A percentile compares a stretch with the other conserved stretches of the same genome.
Evolutionary conservation across 768 basidiomycete genomes (phyloP).

Genomic region (Filobasidium wieringae): DNA sequence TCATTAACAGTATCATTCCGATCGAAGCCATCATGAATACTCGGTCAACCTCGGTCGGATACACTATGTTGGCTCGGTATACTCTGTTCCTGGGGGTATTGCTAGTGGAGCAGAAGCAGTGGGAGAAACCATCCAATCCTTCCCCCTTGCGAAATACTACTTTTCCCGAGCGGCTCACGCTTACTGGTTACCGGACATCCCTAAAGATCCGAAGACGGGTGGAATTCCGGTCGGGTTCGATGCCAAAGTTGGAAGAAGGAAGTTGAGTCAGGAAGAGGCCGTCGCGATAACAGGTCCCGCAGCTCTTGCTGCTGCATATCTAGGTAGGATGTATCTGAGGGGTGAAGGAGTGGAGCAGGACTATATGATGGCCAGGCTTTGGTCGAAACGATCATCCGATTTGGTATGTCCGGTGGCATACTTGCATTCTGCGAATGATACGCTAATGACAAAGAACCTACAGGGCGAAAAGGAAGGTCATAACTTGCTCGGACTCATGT

Average conservation of each 20-base stretch:
- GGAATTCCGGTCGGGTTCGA: constrained; percentile 23
- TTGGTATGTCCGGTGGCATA: constrained; percentile 19
- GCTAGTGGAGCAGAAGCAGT: constrained; percentile 85
- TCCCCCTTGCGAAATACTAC: constrained; percentile 61
- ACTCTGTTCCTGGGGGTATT: constrained; percentile 63
- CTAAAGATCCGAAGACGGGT: constrained; percentile 36
- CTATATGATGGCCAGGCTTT: constrained; percentile 65
- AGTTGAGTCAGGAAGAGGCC: constrained; percentile 39
- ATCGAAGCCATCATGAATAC: constrained; percentile 76
- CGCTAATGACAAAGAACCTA: constrained; percentile 33
- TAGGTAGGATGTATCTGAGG: constrained; percentile 86
- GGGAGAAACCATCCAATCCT: constrained; percentile 72
- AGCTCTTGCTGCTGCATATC: constrained; percentile 68
- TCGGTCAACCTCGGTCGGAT: constrained; percentile 89
- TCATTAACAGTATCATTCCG: constrained; percentile 69
- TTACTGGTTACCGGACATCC: constrained; percentile 51
- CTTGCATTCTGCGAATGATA: not conserved
- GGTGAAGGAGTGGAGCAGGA: constrained; percentile 83
- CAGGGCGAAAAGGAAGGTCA: constrained; percentile 76
- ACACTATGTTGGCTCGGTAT: constrained; percentile 90
- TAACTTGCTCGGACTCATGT: constrained; percentile 83
- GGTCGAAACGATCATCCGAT: constrained; percentile 71
- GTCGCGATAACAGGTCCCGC: constrained; percentile 49
- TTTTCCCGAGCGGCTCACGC: constrained; percentile 71
- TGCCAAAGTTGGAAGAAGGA: constrained; percentile 18